Evolutionary conservation across 352 stramenopile species (phyloP).

Genomic region (Phytophthora pistaciae): DNA sequence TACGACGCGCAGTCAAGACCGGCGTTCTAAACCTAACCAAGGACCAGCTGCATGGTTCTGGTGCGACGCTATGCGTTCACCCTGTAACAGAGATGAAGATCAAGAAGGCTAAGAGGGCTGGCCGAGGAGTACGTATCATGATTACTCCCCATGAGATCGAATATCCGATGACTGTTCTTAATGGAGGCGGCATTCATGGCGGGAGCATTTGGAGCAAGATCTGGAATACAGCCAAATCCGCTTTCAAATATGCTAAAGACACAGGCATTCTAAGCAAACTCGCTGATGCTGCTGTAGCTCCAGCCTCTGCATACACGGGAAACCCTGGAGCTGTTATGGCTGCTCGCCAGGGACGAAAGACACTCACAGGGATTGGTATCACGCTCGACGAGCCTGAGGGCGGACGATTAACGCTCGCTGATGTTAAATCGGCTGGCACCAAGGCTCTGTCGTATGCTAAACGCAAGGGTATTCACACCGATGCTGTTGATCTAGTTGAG

Average conservation of each 20-base stretch:
- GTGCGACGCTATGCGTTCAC: constrained; percentile 13
- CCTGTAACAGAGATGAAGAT: constrained; percentile 8
- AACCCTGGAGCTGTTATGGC: neutral
- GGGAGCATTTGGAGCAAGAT: constrained; percentile 9
- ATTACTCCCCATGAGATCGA: neutral
- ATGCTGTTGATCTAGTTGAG: constrained; percentile 5
- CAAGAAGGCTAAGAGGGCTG: neutral
- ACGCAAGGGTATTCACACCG: constrained; percentile 1
- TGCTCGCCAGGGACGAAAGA: neutral
- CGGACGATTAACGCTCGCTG: neutral
- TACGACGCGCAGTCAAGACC: constrained; percentile 1
- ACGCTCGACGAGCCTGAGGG: neutral
- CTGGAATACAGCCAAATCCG: neutral
- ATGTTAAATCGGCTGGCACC: neutral
- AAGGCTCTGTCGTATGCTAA: constrained; percentile 5
- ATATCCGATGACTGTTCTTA: neutral
- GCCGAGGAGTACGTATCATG: neutral
- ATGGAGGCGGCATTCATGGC: neutral
- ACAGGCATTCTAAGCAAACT: neutral
- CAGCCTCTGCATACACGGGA: neutral
- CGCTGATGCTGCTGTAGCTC: neutral
- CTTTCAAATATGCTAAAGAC: neutral
- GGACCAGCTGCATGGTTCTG: constrained; percentile 6
- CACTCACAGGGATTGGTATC: neutral
- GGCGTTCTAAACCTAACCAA: constrained; percentile 8